phyloP scores from a whole-genome alignment of 202 grass and related monocot genomes.

The Cymbopogon flexuosus region DNA sequence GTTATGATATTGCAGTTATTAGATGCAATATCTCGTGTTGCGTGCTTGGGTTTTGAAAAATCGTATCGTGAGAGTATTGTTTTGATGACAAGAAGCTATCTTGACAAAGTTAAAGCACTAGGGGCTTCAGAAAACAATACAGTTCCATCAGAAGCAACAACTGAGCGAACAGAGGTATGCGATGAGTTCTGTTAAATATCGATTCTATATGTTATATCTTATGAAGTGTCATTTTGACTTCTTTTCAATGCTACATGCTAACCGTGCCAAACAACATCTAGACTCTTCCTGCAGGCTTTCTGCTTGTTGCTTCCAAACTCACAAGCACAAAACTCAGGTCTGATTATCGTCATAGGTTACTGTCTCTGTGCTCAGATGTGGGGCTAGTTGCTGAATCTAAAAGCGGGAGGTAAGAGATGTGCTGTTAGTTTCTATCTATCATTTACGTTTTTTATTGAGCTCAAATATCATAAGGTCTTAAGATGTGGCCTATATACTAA shows the following conservation, averaged over 20 bases:
- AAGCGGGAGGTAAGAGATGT: conserved; percentile 65
- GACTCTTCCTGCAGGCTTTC: conserved; percentile 97
- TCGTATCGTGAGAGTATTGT: conserved; percentile 98
- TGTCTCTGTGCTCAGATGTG: conserved; percentile 99
- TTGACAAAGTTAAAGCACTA: conserved; percentile 87
- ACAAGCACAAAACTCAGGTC: conserved; percentile 81
- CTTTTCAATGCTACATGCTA: conserved; percentile 45
- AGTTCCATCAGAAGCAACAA: conserved; percentile 68
- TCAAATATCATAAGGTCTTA: conserved; percentile 23
- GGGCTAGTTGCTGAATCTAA: conserved; percentile 95
- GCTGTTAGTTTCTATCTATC: conserved; percentile 5
- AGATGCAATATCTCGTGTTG: conserved; percentile 94
- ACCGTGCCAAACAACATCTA: conserved; percentile 53
- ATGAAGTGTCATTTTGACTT: conserved; percentile 15
- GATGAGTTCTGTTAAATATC: background rate
- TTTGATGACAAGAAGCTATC: conserved; percentile 99
- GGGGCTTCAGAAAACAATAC: conserved; percentile 65
- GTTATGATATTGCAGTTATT: conserved; percentile 62
- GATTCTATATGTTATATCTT: background rate
- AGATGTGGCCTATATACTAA: conserved; percentile 4
- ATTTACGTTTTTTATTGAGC: conserved; percentile 5
- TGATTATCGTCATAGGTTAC: conserved; percentile 89
- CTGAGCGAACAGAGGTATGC: conserved; percentile 83
- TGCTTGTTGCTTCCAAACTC: conserved; percentile 84
- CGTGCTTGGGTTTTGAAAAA: conserved; percentile 98